phyloP scores from a whole-genome alignment of 768 basidiomycete species.

The Tricholoma terreum region DNA sequence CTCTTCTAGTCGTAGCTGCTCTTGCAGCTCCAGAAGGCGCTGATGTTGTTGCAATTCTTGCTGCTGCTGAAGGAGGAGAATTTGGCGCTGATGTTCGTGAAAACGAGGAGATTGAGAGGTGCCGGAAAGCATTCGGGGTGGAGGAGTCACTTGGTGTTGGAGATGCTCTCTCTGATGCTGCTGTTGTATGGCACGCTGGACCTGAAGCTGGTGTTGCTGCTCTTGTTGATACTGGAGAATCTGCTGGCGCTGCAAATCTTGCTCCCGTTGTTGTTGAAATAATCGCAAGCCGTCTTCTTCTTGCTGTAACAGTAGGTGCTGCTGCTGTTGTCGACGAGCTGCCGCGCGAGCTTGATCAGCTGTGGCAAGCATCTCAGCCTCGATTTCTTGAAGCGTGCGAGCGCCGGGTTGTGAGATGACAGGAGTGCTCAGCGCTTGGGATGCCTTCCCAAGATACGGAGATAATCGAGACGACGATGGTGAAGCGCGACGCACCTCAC shows the following conservation, averaged over 20 bases:
- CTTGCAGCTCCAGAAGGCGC: conserved; percentile 59
- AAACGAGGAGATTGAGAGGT: conserved; percentile 78
- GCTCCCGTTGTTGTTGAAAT: conserved; percentile 33
- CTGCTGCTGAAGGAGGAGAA: conserved; percentile 64
- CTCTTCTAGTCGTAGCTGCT: conserved; percentile 63
- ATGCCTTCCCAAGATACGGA: conserved; percentile 27
- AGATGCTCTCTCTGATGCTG: conserved; percentile 50
- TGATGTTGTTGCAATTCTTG: conserved; percentile 61
- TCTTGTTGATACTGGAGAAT: conserved; percentile 44
- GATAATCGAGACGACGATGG: conserved; percentile 38
- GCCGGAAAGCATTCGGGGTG: conserved; percentile 66
- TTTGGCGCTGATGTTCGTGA: conserved; percentile 71
- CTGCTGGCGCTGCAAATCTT: conserved; percentile 40
- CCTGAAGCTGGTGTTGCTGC: conserved; percentile 48
- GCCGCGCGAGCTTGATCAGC: conserved; percentile 40
- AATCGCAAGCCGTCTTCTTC: conserved; percentile 31
- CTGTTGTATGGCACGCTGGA: conserved; percentile 44
- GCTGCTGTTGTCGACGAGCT: conserved; percentile 32
- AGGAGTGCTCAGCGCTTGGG: conserved; percentile 35
- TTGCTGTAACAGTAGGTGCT: conserved; percentile 44
- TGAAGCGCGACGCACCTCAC: conserved; percentile 30
- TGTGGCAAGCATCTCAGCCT: conserved; percentile 75
- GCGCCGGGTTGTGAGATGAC: conserved; percentile 35
- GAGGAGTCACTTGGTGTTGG: conserved; percentile 56
- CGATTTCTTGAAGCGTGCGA: conserved; percentile 77